Base-by-base conservation (phyloP, 2,329 filamentous ascomycete species). In the Hypoxylon sp. region DNA sequence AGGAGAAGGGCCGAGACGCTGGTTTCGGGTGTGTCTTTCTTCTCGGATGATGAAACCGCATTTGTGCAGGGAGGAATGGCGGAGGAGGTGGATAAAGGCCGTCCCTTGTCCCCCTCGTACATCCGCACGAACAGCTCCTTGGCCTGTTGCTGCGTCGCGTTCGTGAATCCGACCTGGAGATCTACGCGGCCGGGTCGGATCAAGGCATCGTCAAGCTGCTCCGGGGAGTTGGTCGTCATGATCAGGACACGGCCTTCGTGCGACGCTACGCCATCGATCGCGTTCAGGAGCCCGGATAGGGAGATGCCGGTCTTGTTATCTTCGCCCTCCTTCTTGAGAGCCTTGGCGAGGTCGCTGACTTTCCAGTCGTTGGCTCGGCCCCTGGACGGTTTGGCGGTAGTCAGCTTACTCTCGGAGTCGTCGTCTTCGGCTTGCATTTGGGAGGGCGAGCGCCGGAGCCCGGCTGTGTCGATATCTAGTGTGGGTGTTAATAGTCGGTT, bases 201-300 rank as follows among this genome's bases (percentile, higher is more conserved):
- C 5, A 96, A 84, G 0, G 92, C 92, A 50, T 89, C 86, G 75
- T 94, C 92, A 0, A 95, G 86, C 13, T 87, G 84, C 73, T 94
- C 89, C 2, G 91, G 90, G 66, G 89, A 87, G 79, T 95, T 96
- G 32, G 91, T 93, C 0, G 92, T 94, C 91, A 94, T 93, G 80
- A 95, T 90, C 17, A 95, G 85, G 11, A 95, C 87, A 50, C 92
- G 87, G 27, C 92, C 92, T 80, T 95, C 92, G 73, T 93, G 91
- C 2, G 89, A 92, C 0, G 91, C 91, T 0, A 94, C 92, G 60
- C 93, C 92, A 74, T 97, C 93, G 66, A 97, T 93, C 64, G 91
- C 91, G 78, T 97, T 97, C 56, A 97, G 85, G 0, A 97, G 85
- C 0, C 92, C 92, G 0, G 92, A 93, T 1, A 96, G 85, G 0